A percentile compares a stretch with the other conserved stretches of the same genome.
These are phyloP conservation scores for Juncus effusus DNA, from an alignment of 176 grass and related monocot species.

Conservation along the genomic window DNA sequence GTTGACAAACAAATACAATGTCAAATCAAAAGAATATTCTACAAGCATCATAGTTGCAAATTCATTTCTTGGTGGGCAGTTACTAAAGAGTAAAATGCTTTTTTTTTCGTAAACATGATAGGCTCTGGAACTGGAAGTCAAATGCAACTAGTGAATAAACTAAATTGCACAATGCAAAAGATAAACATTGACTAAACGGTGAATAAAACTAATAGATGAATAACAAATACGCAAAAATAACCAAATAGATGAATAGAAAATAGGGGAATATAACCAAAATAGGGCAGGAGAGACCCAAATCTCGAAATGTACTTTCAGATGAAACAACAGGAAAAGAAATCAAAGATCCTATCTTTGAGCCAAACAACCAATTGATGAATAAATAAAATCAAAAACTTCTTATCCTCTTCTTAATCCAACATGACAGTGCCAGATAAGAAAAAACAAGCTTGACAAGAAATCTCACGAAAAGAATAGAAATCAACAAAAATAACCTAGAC, in stretches of 20 bases:
- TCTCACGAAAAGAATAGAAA: neutral
- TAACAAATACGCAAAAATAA: too few species aligned
- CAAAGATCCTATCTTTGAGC: neutral
- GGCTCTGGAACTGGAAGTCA: neutral
- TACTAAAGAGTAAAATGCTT: too few species aligned
- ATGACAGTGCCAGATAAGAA: neutral
- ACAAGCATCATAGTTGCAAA: neutral
- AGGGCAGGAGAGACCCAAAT: too few species aligned
- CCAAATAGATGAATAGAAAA: too few species aligned
- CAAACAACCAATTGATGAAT: too few species aligned
- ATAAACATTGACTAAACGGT: too few species aligned
- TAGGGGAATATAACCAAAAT: too few species aligned
- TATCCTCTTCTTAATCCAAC: too few species aligned
- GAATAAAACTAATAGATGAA: too few species aligned
- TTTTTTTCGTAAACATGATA: neutral
- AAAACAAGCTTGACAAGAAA: constrained; percentile 6
- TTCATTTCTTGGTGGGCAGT: neutral
- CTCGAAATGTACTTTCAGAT: too few species aligned
- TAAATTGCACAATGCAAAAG: too few species aligned
- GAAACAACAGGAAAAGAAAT: constrained; percentile 7
- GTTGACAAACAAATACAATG: constrained; percentile 5
- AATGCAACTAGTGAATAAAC: neutral
- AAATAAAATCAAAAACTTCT: too few species aligned
- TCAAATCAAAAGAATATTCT: neutral
- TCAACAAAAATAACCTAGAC: neutral